phyloP scores from a whole-genome alignment of 352 stramenopile genomes.

The Phytophthora agathidicida region DNA sequence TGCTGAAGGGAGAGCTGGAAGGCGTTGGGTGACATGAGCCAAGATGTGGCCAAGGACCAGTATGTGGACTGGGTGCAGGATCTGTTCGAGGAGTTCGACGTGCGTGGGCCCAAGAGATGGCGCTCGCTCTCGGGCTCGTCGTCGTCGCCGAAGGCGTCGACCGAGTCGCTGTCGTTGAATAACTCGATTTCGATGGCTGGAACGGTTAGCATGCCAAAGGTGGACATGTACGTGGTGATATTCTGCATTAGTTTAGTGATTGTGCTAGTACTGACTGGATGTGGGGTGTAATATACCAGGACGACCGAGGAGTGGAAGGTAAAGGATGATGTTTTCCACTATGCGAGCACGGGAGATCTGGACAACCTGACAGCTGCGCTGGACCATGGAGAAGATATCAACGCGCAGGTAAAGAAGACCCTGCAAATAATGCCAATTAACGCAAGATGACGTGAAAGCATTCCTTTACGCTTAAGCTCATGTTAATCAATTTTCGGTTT shows the following conservation, averaged over 20 bases:
- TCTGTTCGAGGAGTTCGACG: conserved; percentile 73
- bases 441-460: too few relatives aligned
- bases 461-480: not conserved
- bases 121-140: conserved; percentile 17
- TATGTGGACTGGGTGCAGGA: conserved; percentile 77
- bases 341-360: conserved; percentile 67
- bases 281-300: conserved; percentile 24
- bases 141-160: conserved; percentile 24
- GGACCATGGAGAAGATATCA: conserved; percentile 45
- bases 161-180: conserved; percentile 39
- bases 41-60: conserved; percentile 62
- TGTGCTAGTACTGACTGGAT: conserved; percentile 4
- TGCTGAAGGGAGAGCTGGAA: conserved; percentile 67
- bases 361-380: conserved; percentile 56
- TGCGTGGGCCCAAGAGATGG: conserved; percentile 38
- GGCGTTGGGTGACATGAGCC: conserved; percentile 59
- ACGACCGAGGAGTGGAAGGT: conserved; percentile 83
- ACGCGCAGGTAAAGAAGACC: conserved; percentile 39
- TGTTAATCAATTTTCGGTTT: not conserved
- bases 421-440: not conserved
- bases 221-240: conserved; percentile 61
- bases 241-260: not conserved
- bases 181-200: conserved; percentile 56
- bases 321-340: conserved; percentile 75
- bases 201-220: conserved; percentile 64